Evolutionary conservation across 345 rosid species (phyloP), one percentile per base, ranked within the genome.

Genomic region (Salix exigua): DNA sequence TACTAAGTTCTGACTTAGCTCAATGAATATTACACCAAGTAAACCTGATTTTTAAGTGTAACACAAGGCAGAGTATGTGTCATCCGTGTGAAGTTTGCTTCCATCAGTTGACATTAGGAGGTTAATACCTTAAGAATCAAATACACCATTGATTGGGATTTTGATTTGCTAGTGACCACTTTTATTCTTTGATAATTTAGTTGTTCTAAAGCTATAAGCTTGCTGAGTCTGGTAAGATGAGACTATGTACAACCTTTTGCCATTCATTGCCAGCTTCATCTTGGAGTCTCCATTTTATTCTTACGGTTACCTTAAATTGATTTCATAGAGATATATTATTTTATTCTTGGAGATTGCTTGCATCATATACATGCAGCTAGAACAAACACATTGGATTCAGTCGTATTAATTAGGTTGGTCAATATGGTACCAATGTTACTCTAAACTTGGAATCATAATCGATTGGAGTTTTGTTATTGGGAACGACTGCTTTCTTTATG

Each of bases 111-210:
- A 53, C 61, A 2, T 21, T n/a, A 55, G 26, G 5, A 50, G 72
- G 19, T 42, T 68, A 68, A 31, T 46, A 42, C 33, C 14, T 8
- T 4, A 11, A 21, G 72, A 55, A 55, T n/a, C 61, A 17, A 68
- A 68, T 68, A 17, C 72, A 38, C 12, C 71, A 38, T 68, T 68
- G 48, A 13, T 50, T 68, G 55, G 35, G 72, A 23, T 68, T 68
- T 11, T 68, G 72, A 68, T 68, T n/a, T 6, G 18, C 53, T 23
- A 16, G 28, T 21, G 71, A 68, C 55, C 19, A 42, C 19, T 30
- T 42, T 6, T 21, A 26, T 26, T 8, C n/a, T 17, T 68, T 11
- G 10, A 17, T n/a, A 26, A 13, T 42, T 38, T 68, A 42, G 48
- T 50, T 23, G 51, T 1, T 55, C 19, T 68, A n/a, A 33, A 33